Evolutionary conservation across 768 basidiomycete species (phyloP), one percentile per base, ranked within the genome.

Genomic region (Termitomyces heimii): DNA sequence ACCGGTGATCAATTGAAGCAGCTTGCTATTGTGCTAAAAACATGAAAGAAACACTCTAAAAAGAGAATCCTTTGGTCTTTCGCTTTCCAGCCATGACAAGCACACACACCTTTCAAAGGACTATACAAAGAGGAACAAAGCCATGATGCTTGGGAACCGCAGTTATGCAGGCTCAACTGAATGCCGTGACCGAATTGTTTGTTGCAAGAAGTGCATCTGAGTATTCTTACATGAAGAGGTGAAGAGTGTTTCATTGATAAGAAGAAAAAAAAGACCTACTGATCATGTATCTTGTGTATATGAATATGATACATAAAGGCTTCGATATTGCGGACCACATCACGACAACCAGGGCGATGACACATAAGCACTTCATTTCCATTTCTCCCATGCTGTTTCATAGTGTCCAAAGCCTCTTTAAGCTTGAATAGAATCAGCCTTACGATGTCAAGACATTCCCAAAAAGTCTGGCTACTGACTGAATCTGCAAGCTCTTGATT

Each of bases 231-330:
- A 7, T 13, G 37, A 39, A 3, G n/a, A 40, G 13, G 35, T 39
- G 12, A 18, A 13, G 26, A n/a, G 6, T 31, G 12, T 26, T 20
- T 39, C 10, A 4, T 20, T 26, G 42, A 45, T 52, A 18, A n/a
- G 39, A 55, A n/a, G n/a, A 29, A 12, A 13, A 32, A 14, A 46
- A 56, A 50, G n/a, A 67, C 71, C 42, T 56, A 76, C 76, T 68
- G 61, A 53, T 80, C 77, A 32, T 74, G 70, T 32, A 83, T 75
- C 60, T 82, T 78, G 65, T 83, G 83, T 48, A 83, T 79, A 60
- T 84, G 81, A 22, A 83, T 66, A 62, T 83, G 82, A 62, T 72
- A 80, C 61, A 75, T 76, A 49, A 83, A 71, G 20, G 77, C 76
- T 60, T 73, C 74, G 54, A 75, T 70, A 51, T 71, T 69, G 5